Evolutionary conservation across 2,329 filamentous ascomycete species (phyloP), one percentile per base, ranked within the genome.

Genomic region (Clonostachys solani): DNA sequence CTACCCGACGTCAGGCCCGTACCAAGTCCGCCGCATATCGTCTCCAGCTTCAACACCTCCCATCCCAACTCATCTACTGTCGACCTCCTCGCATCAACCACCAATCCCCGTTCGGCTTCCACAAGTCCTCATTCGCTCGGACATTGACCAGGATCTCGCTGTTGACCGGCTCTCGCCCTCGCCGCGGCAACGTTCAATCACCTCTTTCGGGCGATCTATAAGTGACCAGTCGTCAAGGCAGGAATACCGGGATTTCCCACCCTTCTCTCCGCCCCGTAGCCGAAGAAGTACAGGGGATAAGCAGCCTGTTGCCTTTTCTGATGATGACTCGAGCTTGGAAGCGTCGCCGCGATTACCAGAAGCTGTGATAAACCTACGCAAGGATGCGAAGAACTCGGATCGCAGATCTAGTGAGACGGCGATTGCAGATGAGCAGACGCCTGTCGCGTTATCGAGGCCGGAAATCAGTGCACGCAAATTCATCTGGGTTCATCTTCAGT

Each of bases 401-500:
- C 47, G 58, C 12, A 49, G 49, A 19, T 40, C 46, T 13, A 56
- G 52, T 13, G 65, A 64, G 48, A 57, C 58, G 10, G 61, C 54
- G 0, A 50, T 65, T 10, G 54, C 59, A 2, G 62, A 65, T 12
- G 60, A 63, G 15, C 60, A 63, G 15, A 51, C 56, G 9, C 56
- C 59, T 0, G 50, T 57, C 35, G 57, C 61, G 33, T 63, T 69
- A 53, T 47, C 54, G 10, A 65, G 59, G 47, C 66, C 66, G 2
- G 56, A 64, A 37, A 55, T 60, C 4, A 56, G 60, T 35, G 53
- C 58, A 3, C 68, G 74, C 19, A 79, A 74, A 56, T 81, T 81
- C 52, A 72, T 76, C 54, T 82, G 79, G 78, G 71, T 81, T 42
- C 78, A 82, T 58, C 52, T 79, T 16, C 75, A 78, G 0, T 81